These are phyloP conservation scores for Straminergon stramineum DNA, from an alignment of 225 moss, liverwort and hornwort species.

Conservation along the genomic window DNA sequence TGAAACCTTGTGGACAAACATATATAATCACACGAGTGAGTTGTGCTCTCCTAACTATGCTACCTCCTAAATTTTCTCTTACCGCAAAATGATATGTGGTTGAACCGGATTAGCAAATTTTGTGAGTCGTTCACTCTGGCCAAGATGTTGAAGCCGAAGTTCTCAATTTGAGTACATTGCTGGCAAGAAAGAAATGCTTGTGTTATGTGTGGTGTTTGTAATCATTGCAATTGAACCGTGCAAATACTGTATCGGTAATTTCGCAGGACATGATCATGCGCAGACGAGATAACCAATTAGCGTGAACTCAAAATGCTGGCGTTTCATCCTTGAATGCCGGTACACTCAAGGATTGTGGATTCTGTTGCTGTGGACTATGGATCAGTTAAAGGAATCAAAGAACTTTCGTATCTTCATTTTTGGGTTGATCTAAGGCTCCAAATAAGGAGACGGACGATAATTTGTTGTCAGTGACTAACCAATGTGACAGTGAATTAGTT, in stretches of 20 bases:
- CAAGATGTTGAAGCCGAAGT: neutral
- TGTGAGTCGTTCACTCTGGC: neutral
- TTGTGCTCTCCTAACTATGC: neutral
- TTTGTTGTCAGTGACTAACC: neutral
- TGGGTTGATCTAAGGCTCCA: neutral
- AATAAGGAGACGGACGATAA: neutral
- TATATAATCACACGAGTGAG: slow-evolving; percentile 46
- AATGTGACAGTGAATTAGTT: neutral
- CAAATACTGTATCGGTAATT: slow-evolving; percentile 41
- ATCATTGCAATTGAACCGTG: neutral
- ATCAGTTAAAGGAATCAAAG: neutral
- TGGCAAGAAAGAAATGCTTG: neutral
- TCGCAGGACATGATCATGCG: slow-evolving; percentile 55
- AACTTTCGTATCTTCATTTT: neutral
- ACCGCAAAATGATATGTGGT: neutral
- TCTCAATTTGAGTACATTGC: neutral
- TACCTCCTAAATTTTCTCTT: neutral
- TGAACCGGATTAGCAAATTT: neutral
- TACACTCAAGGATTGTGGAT: neutral
- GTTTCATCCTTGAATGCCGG: neutral
- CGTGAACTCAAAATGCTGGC: neutral
- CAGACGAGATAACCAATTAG: too few relatives aligned
- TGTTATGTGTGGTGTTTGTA: neutral
- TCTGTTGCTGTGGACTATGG: neutral
- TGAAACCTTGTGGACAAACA: slow-evolving; percentile 51